Base-by-base conservation (phyloP, 345 rosid species). In the Leavenworthia alabamica region DNA sequence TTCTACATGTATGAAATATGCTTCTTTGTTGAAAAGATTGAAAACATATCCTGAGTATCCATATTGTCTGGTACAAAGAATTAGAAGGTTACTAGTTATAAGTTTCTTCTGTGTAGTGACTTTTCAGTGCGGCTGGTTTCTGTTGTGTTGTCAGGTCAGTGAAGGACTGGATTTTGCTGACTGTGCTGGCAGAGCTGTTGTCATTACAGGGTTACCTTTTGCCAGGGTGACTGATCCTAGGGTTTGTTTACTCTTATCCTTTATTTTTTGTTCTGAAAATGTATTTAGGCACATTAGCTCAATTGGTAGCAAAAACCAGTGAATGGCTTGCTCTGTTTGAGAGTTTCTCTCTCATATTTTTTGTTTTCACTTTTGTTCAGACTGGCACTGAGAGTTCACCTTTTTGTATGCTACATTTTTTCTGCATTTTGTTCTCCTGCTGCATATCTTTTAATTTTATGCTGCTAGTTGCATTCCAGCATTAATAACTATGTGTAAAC, bases 91-190 rank as follows among this genome's bases (percentile, higher is more conserved):
- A 28, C 7, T 36, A 36, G 41, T 36, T 36, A 41, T 24, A 53
- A 42, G 14, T 52, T 22, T 71, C 29, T 49, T 40, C 8, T 16
- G 35, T 43, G 47, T 52, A 68, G 17, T 23, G 4, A 46, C 49
- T 60, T 43, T 48, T 66, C 37, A 65, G 15, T 55, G 36, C 6
- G 29, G 35, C 43, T 79, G 49, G 70, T 27, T 12, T 41, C 44
- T 57, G 13, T 41, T 58, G 37, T 64, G 68, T 73, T 70, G 45
- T 73, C 83, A 93, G 99, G 99, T 93, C 49, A 93, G 99, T 61
- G 99, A 93, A 84, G 99, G 99, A 61, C 73, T 93, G 68, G 99
- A 93, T 83, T 93, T 93, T 78, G 86, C 97, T 63, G 99, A 93
- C 67, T 83, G 77, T 63, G 91, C 99, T 71, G 99, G 97, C 70